Evolutionary conservation across 768 basidiomycete species (phyloP), one percentile per base, ranked within the genome.

Genomic region (Rhizopogon vesiculosus): DNA sequence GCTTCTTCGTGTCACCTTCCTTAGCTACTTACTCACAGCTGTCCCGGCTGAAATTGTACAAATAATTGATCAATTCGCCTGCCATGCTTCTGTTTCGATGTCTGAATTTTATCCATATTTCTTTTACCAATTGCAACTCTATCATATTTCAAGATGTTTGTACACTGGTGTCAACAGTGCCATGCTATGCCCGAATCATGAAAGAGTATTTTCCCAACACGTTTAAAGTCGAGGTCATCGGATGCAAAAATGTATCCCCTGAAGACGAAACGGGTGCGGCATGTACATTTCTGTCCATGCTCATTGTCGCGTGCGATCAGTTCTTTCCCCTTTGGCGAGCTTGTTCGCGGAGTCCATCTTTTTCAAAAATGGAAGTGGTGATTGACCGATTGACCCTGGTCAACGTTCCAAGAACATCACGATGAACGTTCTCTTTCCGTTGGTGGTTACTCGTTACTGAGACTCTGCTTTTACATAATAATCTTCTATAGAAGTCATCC

Each of bases 11-110:
- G 50, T 53, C 52, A 35, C 18, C 31, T 44, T 59, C 55, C 16
- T 25, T 46, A 52, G 45, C 56, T 69, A 64, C 67, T 68, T 69
- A 69, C 56, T 43, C 54, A 22, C 52, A 41, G 52, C 41, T 56
- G 67, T 65, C 45, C 51, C 40, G n/a, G 66, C 63, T 61, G 67
- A 69, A 62, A 58, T 51, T 69, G 68, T 69, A 69, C 66, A 56
- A 49, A 64, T 69, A 71, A 69, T 64, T 54, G 51, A 71, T 60
- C 60, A 53, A 64, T 61, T 55, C 22, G 39, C 28, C 39, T 39
- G 5, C 4, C 31, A n/a, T 61, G 66, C 52, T 59, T 58, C 50
- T 45, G 55, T 42, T 38, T 45, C 44, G 40, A 25, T 46, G 54
- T 57, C 53, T 64, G 67, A 60, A 61, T 67, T 60, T 59, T 66